Evolutionary conservation across 148 eudicot species (phyloP), one percentile per base, ranked within the genome.

Genomic region (Cornus controversa): DNA sequence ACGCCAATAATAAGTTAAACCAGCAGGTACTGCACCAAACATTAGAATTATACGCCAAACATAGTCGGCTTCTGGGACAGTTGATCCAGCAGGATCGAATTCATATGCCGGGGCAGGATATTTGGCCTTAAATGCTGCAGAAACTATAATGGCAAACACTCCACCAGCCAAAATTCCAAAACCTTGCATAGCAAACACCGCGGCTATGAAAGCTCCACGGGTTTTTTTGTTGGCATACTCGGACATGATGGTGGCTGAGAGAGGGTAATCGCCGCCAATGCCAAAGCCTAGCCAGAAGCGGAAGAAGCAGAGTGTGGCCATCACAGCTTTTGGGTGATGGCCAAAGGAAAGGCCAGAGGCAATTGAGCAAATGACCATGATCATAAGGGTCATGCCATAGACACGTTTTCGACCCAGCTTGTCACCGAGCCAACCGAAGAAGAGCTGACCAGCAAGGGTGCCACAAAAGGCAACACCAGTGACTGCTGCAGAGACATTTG

Each of bases 221-320:
- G 87, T 85, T 67, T 72, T 75, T n/a, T 85, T 85, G 45, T 85
- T 85, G 4, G 87, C 79, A 37, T 85, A 85, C 34, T 85, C 87
- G 0, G 87, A 85, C 87, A 85, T 85, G 54, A 85, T 85, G 10
- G 87, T 85, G 31, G 87, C 87, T 0, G 84, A 80, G 13, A 84
- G 81, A 8, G 86, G 86, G 60, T 84, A 84, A 24, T 84, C 86
- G 2, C 86, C 86, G 2, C 87, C 87, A n/a, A 85, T 79, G 15
- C 91, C 91, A 31, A 88, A 88, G 8, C 91, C 91, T 1, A 88
- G 86, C 91, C 90, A 87, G 11, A 87, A 87, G 23, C 88, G 37
- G 37, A 87, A 87, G 79, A 87, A 87, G 73, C 90, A 88, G 10
- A 88, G 85, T 13, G 91, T 88, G 10, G 85, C 75, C 80, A 88